phyloP scores from a whole-genome alignment of 768 basidiomycete genomes.

The Mycena chlorophos region DNA sequence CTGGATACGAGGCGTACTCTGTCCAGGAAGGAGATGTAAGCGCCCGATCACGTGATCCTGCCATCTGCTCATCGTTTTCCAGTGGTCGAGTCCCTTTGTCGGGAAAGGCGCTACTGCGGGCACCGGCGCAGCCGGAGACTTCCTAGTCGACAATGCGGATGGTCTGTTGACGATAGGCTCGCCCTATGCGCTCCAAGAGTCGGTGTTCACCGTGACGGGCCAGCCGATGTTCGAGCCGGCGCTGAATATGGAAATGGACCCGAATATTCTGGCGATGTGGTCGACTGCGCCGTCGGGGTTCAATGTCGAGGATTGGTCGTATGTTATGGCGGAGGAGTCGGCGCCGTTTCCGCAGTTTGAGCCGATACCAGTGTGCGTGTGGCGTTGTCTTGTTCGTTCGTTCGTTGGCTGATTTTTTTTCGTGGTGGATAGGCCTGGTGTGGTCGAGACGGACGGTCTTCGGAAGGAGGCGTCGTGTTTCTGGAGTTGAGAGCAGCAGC shows the following conservation, averaged over 20 bases:
- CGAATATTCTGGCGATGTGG: slow-evolving; percentile 8
- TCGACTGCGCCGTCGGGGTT: slow-evolving; percentile 4
- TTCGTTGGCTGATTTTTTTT: too few species aligned
- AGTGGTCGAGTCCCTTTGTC: neutral
- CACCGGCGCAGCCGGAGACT: neutral
- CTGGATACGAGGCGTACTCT: slow-evolving; percentile 1
- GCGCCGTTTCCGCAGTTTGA: too few species aligned
- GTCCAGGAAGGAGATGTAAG: neutral
- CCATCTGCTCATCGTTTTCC: neutral
- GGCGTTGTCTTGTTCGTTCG: too few species aligned
- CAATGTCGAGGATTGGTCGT: slow-evolving; percentile 18
- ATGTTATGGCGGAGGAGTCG: slow-evolving; percentile 5
- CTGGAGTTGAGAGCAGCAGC: too few species aligned
- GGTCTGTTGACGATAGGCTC: neutral
- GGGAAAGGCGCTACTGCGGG: neutral
- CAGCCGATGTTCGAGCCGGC: neutral
- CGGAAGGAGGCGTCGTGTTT: too few species aligned
- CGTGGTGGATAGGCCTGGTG: too few species aligned
- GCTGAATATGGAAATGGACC: neutral
- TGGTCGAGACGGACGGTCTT: too few species aligned
- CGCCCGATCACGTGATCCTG: neutral
- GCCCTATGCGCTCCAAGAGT: neutral
- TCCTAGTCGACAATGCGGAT: neutral
- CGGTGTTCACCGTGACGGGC: neutral
- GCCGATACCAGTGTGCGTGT: too few species aligned